Evolutionary conservation across 441 rosid species (phyloP).

Genomic region (Omphalea diandra): DNA sequence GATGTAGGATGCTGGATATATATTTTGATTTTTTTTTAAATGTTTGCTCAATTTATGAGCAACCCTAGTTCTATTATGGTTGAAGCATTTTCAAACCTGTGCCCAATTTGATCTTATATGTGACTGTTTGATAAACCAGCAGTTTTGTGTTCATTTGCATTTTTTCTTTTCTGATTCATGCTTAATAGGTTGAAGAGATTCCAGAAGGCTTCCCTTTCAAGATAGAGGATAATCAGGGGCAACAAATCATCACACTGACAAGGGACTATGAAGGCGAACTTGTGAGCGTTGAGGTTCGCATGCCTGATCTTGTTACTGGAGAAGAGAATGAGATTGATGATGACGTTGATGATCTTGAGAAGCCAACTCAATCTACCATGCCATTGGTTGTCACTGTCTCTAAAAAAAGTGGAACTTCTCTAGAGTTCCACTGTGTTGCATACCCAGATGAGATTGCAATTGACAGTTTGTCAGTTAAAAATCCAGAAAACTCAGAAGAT

Average conservation of each 20-base stretch:
- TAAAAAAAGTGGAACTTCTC: slow-evolving; percentile 51
- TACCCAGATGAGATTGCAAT: slow-evolving; percentile 63
- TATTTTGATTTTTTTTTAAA: neutral
- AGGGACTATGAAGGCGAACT: slow-evolving; percentile 70
- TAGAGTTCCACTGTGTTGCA: slow-evolving; percentile 73
- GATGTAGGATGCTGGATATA: neutral
- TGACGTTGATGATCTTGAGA: slow-evolving; percentile 40
- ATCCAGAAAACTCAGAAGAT: slow-evolving; percentile 46
- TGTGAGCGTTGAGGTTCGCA: slow-evolving; percentile 68
- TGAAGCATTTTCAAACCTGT: neutral
- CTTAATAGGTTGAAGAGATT: slow-evolving; percentile 50
- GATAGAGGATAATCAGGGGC: slow-evolving; percentile 68
- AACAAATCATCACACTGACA: slow-evolving; percentile 46
- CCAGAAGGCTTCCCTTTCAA: slow-evolving; percentile 70
- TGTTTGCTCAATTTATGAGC: neutral
- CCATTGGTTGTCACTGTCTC: slow-evolving; percentile 68
- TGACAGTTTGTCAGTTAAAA: slow-evolving; percentile 57
- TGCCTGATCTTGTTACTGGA: slow-evolving; percentile 85
- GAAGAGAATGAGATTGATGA: slow-evolving; percentile 38
- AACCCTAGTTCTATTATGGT: neutral
- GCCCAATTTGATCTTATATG: neutral
- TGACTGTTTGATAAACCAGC: neutral
- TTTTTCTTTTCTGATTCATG: neutral
- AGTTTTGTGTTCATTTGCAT: neutral
- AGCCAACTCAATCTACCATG: slow-evolving; percentile 49